Evolutionary conservation across 2,329 filamentous ascomycete genomes (phyloP).

Genomic region (Apiospora kogelbergensis): DNA sequence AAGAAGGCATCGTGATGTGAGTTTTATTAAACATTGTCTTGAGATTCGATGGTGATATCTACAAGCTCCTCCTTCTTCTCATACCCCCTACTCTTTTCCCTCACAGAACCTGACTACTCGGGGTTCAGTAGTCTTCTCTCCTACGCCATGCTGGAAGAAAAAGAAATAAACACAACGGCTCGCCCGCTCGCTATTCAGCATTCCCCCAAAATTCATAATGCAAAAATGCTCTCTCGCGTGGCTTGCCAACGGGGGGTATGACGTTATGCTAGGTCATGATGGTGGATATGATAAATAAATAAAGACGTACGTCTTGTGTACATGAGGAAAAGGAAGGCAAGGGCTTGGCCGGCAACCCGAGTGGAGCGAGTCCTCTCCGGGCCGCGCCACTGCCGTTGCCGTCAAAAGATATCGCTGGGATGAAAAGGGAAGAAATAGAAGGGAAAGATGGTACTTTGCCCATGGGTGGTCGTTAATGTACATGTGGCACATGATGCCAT

Average conservation of each 20-base stretch:
- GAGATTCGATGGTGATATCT: constrained; percentile 15
- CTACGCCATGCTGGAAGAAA: constrained; percentile 9
- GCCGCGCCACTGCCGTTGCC: neutral
- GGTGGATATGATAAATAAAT: neutral
- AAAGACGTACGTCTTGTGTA: neutral
- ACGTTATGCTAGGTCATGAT: neutral
- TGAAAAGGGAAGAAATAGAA: neutral
- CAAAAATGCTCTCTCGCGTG: neutral
- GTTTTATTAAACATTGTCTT: constrained; percentile 15
- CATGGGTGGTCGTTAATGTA: neutral
- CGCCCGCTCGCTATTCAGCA: neutral
- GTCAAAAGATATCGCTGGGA: constrained; percentile 2
- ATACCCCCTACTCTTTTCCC: neutral
- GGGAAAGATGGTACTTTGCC: neutral
- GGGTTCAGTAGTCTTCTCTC: neutral
- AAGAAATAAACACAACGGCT: neutral
- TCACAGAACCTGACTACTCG: neutral
- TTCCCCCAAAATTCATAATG: neutral
- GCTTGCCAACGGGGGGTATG: neutral
- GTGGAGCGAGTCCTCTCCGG: neutral
- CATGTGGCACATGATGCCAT: neutral
- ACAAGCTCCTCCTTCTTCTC: constrained; percentile 3
- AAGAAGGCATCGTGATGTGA: neutral
- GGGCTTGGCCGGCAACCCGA: neutral
- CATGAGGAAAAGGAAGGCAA: neutral